A percentile compares a stretch with the other conserved stretches of the same genome.
These are phyloP conservation scores for Ophiocordyceps unilateralis DNA, from an alignment of 2,329 filamentous ascomycete species.

Conservation along the genomic window DNA sequence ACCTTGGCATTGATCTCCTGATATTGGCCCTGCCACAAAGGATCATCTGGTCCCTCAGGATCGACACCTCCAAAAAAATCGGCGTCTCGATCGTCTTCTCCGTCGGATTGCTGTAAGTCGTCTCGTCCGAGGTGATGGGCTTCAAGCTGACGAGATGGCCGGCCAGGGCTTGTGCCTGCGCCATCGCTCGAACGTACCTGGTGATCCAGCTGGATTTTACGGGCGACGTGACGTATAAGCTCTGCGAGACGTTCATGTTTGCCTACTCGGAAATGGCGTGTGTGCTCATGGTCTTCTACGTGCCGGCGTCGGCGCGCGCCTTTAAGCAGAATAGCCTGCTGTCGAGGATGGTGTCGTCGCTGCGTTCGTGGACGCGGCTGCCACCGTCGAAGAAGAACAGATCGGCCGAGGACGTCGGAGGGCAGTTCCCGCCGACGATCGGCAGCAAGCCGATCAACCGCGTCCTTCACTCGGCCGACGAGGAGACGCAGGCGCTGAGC, in stretches of 20 bases:
- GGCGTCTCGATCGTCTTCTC: slow-evolving; percentile 1
- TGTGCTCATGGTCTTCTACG: background rate
- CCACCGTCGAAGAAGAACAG: background rate
- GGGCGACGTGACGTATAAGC: background rate
- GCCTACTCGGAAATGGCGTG: background rate
- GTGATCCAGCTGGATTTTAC: background rate
- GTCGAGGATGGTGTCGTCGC: background rate
- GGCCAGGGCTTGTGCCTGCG: background rate
- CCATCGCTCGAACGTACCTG: background rate
- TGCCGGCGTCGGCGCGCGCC: background rate
- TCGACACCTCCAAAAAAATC: background rate
- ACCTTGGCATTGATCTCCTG: slow-evolving; percentile 1
- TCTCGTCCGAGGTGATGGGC: background rate
- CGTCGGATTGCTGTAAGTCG: slow-evolving; percentile 1
- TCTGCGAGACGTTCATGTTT: background rate
- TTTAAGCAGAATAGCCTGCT: background rate
- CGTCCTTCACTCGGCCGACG: background rate
- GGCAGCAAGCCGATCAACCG: background rate
- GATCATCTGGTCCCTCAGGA: slow-evolving; percentile 1
- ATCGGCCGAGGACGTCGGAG: background rate
- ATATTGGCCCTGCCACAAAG: slow-evolving; percentile 2
- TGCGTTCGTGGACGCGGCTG: background rate
- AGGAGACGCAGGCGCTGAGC: background rate
- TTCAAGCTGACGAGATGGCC: background rate
- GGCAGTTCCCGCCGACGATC: background rate